Conservation (phyloP, 441 rosid genomes). For the Breynia disticha region DNA sequence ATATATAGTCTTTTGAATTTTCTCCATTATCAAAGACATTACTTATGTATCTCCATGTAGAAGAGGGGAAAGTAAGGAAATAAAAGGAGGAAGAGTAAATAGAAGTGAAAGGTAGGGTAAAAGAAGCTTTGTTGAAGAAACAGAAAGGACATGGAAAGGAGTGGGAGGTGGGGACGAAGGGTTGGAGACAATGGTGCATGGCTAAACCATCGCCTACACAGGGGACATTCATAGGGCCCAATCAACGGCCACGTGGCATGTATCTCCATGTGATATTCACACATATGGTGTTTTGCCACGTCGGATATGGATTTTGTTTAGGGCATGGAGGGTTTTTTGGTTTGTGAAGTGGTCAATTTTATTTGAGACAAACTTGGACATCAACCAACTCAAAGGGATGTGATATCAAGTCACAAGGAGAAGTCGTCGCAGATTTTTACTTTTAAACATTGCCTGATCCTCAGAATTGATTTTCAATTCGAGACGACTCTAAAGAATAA, state of each 20-base stretch:
- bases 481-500: no score
- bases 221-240: conserved; percentile 10
- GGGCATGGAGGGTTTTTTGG: neutral
- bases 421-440: neutral
- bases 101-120: no score
- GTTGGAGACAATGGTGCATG: conserved; percentile 38
- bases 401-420: neutral
- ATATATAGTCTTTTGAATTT: no score
- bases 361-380: conserved; percentile 4
- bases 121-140: neutral
- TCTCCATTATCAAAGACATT: no score
- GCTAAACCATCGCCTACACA: conserved; percentile 23
- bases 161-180: conserved; percentile 15
- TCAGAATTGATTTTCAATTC: no score
- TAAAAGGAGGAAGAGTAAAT: no score
- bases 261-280: no score
- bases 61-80: no score
- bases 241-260: conserved; percentile 18
- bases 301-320: neutral
- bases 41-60: no score
- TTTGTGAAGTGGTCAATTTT: conserved; percentile 12
- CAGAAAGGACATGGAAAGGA: conserved; percentile 16
- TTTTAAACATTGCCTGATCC: neutral
- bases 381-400: conserved; percentile 8
- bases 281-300: neutral